Evolutionary conservation across 192 early-diverging fungal species (phyloP).

Genomic region (Gonapodya prolifera): DNA sequence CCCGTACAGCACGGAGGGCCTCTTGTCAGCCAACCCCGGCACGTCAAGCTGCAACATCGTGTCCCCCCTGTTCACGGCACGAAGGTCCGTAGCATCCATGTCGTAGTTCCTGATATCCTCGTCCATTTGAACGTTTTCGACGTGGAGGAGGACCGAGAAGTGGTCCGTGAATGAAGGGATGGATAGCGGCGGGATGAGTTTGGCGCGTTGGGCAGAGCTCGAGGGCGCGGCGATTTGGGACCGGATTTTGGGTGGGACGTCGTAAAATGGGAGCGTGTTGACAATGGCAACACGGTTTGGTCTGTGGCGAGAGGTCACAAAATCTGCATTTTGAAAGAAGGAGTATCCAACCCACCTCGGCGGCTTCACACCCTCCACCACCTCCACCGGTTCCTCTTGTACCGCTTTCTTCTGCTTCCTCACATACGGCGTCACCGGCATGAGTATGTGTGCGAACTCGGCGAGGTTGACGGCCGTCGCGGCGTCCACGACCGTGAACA

Average conservation of each 20-base stretch:
- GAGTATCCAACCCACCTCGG: background rate
- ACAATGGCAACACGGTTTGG: background rate
- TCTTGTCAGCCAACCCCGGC: background rate
- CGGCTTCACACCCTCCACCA: background rate
- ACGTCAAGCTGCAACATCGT: background rate
- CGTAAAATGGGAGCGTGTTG: background rate
- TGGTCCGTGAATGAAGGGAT: background rate
- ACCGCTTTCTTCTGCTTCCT: background rate
- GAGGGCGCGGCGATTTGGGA: background rate
- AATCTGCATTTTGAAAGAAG: background rate
- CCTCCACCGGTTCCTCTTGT: background rate
- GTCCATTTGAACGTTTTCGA: background rate
- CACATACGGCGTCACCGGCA: background rate
- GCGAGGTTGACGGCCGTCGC: background rate
- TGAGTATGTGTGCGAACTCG: background rate
- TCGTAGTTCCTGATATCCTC: background rate
- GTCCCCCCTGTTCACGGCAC: too few species aligned
- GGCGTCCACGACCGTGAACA: background rate
- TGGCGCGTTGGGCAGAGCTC: background rate
- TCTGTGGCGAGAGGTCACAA: background rate
- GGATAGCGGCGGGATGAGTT: background rate
- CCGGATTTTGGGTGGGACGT: background rate
- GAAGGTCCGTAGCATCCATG: background rate
- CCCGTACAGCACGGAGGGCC: background rate
- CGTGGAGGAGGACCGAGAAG: background rate